Conservation (phyloP, 1,139 yeast species). For the Suhomyces guaymorum region DNA sequence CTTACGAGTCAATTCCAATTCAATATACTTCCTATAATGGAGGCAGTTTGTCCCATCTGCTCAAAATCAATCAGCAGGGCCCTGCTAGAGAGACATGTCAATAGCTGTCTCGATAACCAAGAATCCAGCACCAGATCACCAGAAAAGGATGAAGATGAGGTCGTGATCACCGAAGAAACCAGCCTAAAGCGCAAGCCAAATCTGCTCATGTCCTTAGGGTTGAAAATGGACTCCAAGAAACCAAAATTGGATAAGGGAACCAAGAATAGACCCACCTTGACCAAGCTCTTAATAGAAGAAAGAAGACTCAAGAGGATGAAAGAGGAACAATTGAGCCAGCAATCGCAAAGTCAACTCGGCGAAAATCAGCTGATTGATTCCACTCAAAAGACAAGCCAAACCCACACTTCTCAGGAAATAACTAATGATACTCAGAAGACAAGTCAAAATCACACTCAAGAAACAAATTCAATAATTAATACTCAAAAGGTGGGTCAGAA, state of each 20-base stretch:
- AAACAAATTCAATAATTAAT: too few species aligned
- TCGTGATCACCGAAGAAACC: slow-evolving; percentile 6
- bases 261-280: slow-evolving; percentile 12
- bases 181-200: slow-evolving; percentile 14
- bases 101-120: slow-evolving; percentile 35
- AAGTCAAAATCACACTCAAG: too few species aligned
- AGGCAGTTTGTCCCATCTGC: slow-evolving; percentile 40
- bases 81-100: slow-evolving; percentile 44
- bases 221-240: slow-evolving; percentile 29
- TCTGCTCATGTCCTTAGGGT: slow-evolving; percentile 34
- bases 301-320: slow-evolving; percentile 4
- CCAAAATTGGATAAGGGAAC: slow-evolving; percentile 14
- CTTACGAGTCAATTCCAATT: not conserved
- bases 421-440: too few species aligned
- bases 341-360: too few species aligned
- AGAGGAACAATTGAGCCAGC: too few species aligned
- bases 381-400: too few species aligned
- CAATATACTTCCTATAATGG: slow-evolving; percentile 10
- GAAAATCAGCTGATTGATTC: too few species aligned
- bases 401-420: too few species aligned
- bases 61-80: slow-evolving; percentile 22
- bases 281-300: slow-evolving; percentile 13
- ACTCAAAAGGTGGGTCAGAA: too few species aligned
- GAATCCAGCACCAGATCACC: slow-evolving; percentile 11
- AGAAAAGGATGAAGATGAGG: slow-evolving; percentile 8